phyloP scores from a whole-genome alignment of 257 asterid species.

The Leptodermis oblonga region DNA sequence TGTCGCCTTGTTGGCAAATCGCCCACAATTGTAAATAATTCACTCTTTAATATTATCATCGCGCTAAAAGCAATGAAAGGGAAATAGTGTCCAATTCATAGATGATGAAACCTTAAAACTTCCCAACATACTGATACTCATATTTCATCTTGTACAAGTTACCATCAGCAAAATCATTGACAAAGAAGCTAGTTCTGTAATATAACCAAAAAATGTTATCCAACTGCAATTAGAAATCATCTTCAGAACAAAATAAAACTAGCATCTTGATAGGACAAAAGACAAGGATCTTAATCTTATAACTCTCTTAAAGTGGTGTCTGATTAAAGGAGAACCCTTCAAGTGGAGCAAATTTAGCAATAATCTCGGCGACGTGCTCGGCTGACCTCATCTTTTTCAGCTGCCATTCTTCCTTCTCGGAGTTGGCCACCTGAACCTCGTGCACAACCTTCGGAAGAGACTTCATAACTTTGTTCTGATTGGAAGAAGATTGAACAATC shows the following conservation, averaged over 20 bases:
- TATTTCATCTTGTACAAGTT: background rate
- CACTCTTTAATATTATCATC: too few relatives aligned
- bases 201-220: background rate
- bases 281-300: background rate
- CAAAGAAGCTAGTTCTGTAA: background rate
- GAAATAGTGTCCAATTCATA: too few relatives aligned
- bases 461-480: slow-evolving; percentile 23
- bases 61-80: too few relatives aligned
- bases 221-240: background rate
- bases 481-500: slow-evolving; percentile 15
- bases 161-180: background rate
- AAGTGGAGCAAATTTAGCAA: slow-evolving; percentile 31
- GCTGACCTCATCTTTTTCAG: slow-evolving; percentile 26
- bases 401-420: slow-evolving; percentile 31
- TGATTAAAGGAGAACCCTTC: slow-evolving; percentile 29
- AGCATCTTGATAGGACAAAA: background rate
- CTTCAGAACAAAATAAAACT: background rate
- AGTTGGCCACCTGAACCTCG: slow-evolving; percentile 36
- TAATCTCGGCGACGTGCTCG: slow-evolving; percentile 28
- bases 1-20: too few relatives aligned
- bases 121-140: too few relatives aligned
- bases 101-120: too few relatives aligned
- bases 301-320: too few relatives aligned
- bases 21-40: too few relatives aligned
- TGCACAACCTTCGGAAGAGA: slow-evolving; percentile 32